These are phyloP conservation scores for Porphyrellus cyaneotinctus DNA, from an alignment of 768 basidiomycete species.

Conservation along the genomic window DNA sequence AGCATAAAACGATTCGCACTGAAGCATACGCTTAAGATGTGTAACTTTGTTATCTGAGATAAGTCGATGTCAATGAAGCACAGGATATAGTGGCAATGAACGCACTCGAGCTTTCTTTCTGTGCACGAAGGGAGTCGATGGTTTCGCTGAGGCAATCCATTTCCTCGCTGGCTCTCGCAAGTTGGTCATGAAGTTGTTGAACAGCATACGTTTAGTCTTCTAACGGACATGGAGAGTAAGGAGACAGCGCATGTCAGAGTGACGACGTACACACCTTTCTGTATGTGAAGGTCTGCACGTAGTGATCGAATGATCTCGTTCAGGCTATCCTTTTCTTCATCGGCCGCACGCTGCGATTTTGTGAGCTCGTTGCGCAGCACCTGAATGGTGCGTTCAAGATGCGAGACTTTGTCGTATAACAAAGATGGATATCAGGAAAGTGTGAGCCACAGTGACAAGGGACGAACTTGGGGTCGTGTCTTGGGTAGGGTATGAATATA, in stretches of 20 bases:
- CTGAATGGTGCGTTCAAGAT: constrained; percentile 1
- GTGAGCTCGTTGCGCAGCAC: no score
- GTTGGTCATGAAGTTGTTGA: background rate
- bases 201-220: background rate
- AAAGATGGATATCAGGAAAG: background rate
- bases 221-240: no score
- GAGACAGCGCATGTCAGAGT: no score
- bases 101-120: no score
- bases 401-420: background rate
- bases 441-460: background rate
- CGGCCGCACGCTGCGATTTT: no score
- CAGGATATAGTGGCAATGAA: background rate
- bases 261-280: no score
- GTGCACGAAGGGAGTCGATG: no score
- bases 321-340: no score
- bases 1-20: background rate
- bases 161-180: background rate
- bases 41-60: background rate
- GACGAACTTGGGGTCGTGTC: background rate
- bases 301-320: no score
- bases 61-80: background rate
- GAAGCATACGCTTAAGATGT: background rate
- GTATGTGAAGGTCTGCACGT: no score
- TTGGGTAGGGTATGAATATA: background rate
- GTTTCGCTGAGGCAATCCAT: background rate